Evolutionary conservation across 2,329 filamentous ascomycete species (phyloP).

Genomic region (Pestalotiopsis sp.): DNA sequence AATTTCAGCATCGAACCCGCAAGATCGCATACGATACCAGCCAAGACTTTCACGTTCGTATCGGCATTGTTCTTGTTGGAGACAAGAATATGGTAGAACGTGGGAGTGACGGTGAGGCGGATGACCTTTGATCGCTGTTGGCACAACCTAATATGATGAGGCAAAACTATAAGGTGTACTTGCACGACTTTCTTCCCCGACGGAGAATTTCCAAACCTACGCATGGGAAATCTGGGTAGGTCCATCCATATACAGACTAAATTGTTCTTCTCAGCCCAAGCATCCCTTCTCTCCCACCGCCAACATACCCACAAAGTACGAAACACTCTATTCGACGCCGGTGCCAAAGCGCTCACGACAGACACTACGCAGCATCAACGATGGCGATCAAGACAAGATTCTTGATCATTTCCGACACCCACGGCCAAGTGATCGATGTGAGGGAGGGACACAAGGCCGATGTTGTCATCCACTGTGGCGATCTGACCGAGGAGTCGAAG

Average conservation of each 20-base stretch:
- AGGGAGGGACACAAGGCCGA: conserved; percentile 36
- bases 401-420: conserved; percentile 49
- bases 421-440: conserved; percentile 29
- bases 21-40: no score
- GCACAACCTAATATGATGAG: background rate
- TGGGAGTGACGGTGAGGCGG: no score
- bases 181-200: background rate
- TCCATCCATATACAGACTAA: background rate
- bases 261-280: background rate
- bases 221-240: background rate
- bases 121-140: no score
- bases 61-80: no score
- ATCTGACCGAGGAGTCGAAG: conserved; percentile 47
- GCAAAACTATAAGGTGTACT: background rate
- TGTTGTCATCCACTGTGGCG: conserved; percentile 55
- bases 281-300: background rate
- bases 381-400: conserved; percentile 39
- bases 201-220: background rate
- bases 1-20: no score
- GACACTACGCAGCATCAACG: background rate
- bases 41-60: no score
- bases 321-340: background rate
- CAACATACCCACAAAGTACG: background rate
- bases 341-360: background rate
- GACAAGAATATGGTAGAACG: no score